Evolutionary conservation across 495 filamentous ascomycete species (phyloP).

Genomic region (Polyplosphaeria fusca): DNA sequence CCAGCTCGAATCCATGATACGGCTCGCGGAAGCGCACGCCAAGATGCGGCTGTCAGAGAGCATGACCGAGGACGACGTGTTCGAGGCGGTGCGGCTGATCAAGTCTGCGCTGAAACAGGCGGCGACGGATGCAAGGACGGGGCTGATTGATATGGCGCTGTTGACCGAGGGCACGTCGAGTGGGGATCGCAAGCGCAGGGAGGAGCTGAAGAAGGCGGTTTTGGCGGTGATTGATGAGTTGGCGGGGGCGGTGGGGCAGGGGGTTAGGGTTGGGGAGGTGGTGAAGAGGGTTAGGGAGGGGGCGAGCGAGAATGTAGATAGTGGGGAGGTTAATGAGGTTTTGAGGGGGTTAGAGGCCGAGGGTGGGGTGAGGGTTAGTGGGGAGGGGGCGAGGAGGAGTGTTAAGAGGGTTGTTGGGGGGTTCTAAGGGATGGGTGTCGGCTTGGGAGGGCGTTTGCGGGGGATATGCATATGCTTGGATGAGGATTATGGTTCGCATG

Average conservation of each 20-base stretch:
- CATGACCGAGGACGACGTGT: slow-evolving; percentile 79
- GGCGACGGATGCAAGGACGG: slow-evolving; percentile 86
- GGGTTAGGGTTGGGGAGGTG: slow-evolving; percentile 74
- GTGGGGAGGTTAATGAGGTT: slow-evolving; percentile 58
- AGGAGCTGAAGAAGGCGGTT: slow-evolving; percentile 80
- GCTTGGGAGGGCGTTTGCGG: no score
- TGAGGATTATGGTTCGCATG: no score
- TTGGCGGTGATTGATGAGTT: slow-evolving; percentile 75
- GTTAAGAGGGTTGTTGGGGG: slow-evolving; percentile 73
- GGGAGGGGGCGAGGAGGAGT: slow-evolving; percentile 78
- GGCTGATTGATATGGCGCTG: slow-evolving; percentile 93
- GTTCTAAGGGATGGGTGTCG: slow-evolving; percentile 8
- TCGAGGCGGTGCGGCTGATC: slow-evolving; percentile 89
- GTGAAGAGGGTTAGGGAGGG: slow-evolving; percentile 69
- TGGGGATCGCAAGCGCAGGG: slow-evolving; percentile 72
- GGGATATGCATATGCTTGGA: no score
- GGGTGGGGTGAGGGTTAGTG: slow-evolving; percentile 73
- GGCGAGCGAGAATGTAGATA: slow-evolving; percentile 69
- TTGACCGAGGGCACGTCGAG: slow-evolving; percentile 88
- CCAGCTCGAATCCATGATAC: slow-evolving; percentile 96
- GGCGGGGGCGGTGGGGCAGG: slow-evolving; percentile 52
- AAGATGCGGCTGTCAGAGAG: slow-evolving; percentile 82
- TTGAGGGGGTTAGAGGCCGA: slow-evolving; percentile 79
- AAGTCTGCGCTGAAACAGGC: slow-evolving; percentile 93
- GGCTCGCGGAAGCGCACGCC: slow-evolving; percentile 90